Base-by-base conservation (phyloP, 1,139 yeast genomes). In the Diutina sp. region DNA sequence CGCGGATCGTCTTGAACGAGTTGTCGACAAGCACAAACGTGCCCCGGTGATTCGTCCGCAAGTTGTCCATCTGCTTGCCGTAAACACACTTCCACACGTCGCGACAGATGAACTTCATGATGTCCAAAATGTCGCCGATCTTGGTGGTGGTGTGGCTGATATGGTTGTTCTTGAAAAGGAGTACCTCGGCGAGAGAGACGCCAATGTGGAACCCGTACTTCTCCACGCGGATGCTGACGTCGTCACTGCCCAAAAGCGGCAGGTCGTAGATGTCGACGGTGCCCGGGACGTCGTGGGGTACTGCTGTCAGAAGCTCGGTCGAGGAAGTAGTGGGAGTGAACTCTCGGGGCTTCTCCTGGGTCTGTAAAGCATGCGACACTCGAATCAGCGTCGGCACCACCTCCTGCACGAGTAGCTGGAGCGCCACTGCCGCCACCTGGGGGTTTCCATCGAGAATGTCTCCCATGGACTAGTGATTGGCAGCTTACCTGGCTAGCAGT, bases 81-180 rank as follows among this genome's bases (percentile, higher is more conserved):
- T 83, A 90, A 48, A 91, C 67, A 56, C 79, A 72, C 63, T 81
- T 83, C 98, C 98, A 91, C 46, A 91, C 86, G 63, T 93, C 97
- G 55, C 96, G 80, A 69, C 98, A 90, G 1, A 91, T 82, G 65
- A 90, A 90, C 70, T 91, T 91, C 90, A 91, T 88, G 55, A 90
- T 80, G 62, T 89, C 93, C 55, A 91, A 69, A 28, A 86, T 76
- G 60, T 87, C 93, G 63, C 77, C 69, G 57, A 82, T 72, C 60
- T 77, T 77, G 58, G 69, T 59, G 67, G 69, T 54, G 53, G 56
- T 72, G 71, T 55, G 78, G 67, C 69, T 51, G 50, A 56, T 72
- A 71, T 55, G 78, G 75, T 55, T 78, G 52, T 76, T 60, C 60
- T 72, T 72, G 63, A 84, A 86, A 51, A 90, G 79, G 58, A 90